A percentile compares a stretch with the other conserved stretches of the same genome.
Conservation (phyloP, 192 early-diverging fungal species). For the Backusella australiensis region DNA sequence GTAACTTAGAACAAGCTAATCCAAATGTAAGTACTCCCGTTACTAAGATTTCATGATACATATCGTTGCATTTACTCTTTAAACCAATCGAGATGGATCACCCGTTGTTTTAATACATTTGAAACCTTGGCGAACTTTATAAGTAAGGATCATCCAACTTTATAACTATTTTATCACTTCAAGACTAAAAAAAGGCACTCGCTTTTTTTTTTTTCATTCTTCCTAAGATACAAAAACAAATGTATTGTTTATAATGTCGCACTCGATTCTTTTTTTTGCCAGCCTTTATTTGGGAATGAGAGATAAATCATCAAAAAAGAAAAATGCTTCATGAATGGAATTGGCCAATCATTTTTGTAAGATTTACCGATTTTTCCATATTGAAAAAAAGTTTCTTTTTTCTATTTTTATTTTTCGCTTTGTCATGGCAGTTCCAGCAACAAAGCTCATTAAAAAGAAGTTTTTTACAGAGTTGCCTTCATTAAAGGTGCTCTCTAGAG, state of each 20-base stretch:
- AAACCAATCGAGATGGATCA: background rate
- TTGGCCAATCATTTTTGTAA: background rate
- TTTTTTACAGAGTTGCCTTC: slow-evolving; percentile 25
- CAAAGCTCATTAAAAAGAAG: slow-evolving; percentile 18
- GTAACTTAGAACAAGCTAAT: too few species aligned
- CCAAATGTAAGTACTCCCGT: too few species aligned
- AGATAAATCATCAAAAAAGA: background rate
- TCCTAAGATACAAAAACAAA: too few species aligned
- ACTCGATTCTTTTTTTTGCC: too few species aligned
- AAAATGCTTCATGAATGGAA: background rate
- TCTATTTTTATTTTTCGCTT: background rate
- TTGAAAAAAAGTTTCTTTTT: background rate
- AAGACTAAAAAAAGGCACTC: too few species aligned
- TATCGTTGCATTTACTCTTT: background rate
- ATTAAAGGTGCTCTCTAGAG: slow-evolving; percentile 24
- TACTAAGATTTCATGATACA: background rate
- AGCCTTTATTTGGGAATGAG: too few species aligned
- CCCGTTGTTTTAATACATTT: background rate
- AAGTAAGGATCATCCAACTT: background rate
- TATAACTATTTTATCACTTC: too few species aligned
- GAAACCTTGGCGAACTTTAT: background rate
- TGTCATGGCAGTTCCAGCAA: background rate
- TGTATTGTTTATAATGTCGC: too few species aligned
- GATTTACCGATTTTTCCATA: background rate
- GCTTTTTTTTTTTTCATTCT: too few species aligned